Evolutionary conservation across 176 grass and related monocot genomes (phyloP).

Genomic region (Elymus sibiricus): DNA sequence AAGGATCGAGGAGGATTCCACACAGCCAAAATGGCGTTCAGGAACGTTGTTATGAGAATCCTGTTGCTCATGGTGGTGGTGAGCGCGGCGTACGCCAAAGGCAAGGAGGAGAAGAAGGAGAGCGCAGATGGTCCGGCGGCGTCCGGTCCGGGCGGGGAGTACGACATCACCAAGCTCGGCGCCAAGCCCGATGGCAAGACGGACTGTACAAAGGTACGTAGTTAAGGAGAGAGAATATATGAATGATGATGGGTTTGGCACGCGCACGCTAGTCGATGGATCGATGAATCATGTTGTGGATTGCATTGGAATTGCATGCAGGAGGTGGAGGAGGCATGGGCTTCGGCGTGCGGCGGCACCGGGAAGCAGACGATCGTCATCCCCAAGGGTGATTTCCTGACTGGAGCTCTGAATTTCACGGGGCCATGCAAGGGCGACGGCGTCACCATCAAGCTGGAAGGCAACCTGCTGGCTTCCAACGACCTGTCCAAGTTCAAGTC

Average conservation of each 20-base stretch:
- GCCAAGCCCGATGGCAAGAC: slow-evolving; percentile 39
- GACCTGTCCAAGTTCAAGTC: slow-evolving; percentile 23
- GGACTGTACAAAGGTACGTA: slow-evolving; percentile 44
- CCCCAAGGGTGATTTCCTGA: slow-evolving; percentile 33
- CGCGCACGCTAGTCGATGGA: not conserved
- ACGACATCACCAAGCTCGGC: slow-evolving; percentile 31
- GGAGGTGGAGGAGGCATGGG: slow-evolving; percentile 40
- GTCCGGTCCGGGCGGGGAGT: not conserved
- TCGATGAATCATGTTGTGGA: not conserved
- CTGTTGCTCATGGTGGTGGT: slow-evolving; percentile 9
- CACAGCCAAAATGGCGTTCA: slow-evolving; percentile 14
- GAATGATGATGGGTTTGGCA: not conserved
- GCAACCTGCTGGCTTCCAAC: slow-evolving; percentile 40
- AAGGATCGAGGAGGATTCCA: not conserved
- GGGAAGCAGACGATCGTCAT: slow-evolving; percentile 35
- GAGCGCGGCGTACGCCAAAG: slow-evolving; percentile 7
- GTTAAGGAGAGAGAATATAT: too few relatives aligned
- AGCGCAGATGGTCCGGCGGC: not conserved
- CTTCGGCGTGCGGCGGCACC: slow-evolving; percentile 21
- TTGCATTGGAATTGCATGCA: not conserved
- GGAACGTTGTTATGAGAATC: not conserved
- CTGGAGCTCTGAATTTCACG: slow-evolving; percentile 33
- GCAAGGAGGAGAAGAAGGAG: not conserved
- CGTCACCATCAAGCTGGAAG: slow-evolving; percentile 39
- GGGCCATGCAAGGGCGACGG: slow-evolving; percentile 52